These are phyloP conservation scores for Trapa bicornis DNA, from an alignment of 345 rosid species.

Conservation along the genomic window DNA sequence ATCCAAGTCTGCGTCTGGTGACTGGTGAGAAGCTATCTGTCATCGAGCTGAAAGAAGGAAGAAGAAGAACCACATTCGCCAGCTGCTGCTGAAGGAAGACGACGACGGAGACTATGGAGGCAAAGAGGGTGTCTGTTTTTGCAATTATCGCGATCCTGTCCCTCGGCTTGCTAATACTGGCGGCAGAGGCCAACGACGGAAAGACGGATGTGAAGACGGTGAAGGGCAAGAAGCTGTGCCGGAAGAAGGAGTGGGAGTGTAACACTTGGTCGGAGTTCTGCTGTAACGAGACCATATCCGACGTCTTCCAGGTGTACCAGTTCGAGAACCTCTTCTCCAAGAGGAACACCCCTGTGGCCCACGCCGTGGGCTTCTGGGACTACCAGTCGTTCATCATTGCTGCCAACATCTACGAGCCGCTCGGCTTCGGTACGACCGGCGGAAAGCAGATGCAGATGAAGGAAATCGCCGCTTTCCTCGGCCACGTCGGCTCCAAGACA, in stretches of 20 bases:
- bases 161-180: neutral
- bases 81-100: neutral
- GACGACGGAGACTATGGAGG: neutral
- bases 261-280: conserved; percentile 43
- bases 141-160: neutral
- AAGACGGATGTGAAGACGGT: conserved; percentile 45
- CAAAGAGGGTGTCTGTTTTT: neutral
- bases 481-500: conserved; percentile 74
- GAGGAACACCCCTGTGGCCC: conserved; percentile 73
- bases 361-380: conserved; percentile 92
- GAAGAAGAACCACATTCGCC: neutral
- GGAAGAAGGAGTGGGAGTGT: conserved; percentile 72
- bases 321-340: conserved; percentile 80
- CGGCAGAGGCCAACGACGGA: neutral
- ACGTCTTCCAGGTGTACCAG: conserved; percentile 62
- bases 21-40: neutral
- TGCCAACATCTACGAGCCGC: conserved; percentile 53
- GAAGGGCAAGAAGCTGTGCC: conserved; percentile 59
- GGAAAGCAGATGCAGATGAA: conserved; percentile 64
- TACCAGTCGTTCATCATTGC: conserved; percentile 70
- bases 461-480: conserved; percentile 88
- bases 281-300: conserved; percentile 76
- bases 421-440: conserved; percentile 88
- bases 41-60: neutral
- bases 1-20: neutral